These are phyloP conservation scores for Kodamaea jinghongensis DNA, from an alignment of 805 yeast species.

Conservation along the genomic window DNA sequence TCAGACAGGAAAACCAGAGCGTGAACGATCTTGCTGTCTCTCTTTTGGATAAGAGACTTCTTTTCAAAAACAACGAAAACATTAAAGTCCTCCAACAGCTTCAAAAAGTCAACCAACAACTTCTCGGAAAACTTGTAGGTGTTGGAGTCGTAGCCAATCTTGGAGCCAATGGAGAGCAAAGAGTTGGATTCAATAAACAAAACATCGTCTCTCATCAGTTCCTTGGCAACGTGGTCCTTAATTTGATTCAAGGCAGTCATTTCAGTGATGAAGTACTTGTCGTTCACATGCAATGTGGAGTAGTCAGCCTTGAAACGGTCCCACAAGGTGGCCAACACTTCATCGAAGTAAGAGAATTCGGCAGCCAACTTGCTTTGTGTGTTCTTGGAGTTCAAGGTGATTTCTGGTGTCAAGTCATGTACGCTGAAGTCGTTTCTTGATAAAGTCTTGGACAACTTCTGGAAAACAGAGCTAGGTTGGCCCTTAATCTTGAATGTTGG, in stretches of 20 bases:
- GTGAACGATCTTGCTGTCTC: background rate
- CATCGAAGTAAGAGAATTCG: constrained; percentile 25
- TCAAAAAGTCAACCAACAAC: constrained; percentile 24
- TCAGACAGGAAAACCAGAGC: constrained; percentile 41
- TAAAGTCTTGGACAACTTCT: constrained; percentile 1
- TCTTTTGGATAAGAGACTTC: too few species aligned
- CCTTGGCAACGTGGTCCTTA: constrained; percentile 2
- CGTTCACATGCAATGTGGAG: constrained; percentile 28
- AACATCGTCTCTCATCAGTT: constrained; percentile 15
- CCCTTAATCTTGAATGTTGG: constrained; percentile 22
- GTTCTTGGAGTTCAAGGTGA: constrained; percentile 14
- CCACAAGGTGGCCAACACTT: constrained; percentile 38
- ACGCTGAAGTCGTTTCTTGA: constrained; percentile 3
- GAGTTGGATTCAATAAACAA: constrained; percentile 43
- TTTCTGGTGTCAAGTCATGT: constrained; percentile 7
- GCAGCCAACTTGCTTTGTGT: constrained; percentile 20
- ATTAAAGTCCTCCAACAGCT: constrained; percentile 16
- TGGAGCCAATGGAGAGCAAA: constrained; percentile 39
- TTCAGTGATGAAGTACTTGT: constrained; percentile 48
- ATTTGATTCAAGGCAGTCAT: constrained; percentile 24
- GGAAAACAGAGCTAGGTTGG: constrained; percentile 3
- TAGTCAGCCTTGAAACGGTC: constrained; percentile 20
- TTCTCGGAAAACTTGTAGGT: constrained; percentile 40
- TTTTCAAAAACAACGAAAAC: constrained; percentile 17
- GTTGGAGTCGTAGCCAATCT: constrained; percentile 41